Percentiles rank a stretch among this genome's conserved stretches.
Conservation (phyloP, 2,329 filamentous ascomycete species). For the Gliomastix tumulicola region DNA sequence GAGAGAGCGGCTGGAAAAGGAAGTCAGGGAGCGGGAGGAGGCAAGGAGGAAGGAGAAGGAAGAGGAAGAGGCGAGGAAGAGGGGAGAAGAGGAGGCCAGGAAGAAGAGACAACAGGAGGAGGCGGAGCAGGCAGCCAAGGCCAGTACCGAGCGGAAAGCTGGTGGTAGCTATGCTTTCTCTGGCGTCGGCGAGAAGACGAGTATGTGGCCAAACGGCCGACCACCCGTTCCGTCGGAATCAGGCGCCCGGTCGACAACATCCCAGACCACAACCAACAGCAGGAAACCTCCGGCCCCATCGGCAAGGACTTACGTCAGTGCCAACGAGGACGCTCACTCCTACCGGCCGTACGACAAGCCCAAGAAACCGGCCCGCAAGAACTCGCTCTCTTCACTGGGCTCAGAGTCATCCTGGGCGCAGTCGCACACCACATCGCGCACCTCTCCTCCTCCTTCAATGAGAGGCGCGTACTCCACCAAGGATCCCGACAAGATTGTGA, state of each 20-base stretch:
- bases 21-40: constrained; percentile 20
- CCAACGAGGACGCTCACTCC: constrained; percentile 63
- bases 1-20: constrained; percentile 20
- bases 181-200: constrained; percentile 61
- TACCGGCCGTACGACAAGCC: constrained; percentile 73
- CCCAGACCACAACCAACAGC: constrained; percentile 16
- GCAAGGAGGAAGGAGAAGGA: constrained; percentile 23
- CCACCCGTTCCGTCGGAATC: constrained; percentile 29
- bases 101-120: constrained; percentile 21
- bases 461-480: constrained; percentile 77
- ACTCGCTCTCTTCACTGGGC: constrained; percentile 58
- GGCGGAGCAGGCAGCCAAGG: constrained; percentile 19
- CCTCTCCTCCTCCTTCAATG: constrained; percentile 74
- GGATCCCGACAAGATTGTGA: constrained; percentile 92
- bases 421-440: constrained; percentile 76
- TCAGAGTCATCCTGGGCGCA: constrained; percentile 85
- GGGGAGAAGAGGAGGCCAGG: constrained; percentile 18
- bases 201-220: constrained; percentile 61
- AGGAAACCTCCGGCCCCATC: constrained; percentile 38
- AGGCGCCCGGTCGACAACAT: constrained; percentile 17
- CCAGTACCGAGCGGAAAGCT: constrained; percentile 29
- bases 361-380: constrained; percentile 47
- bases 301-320: constrained; percentile 51
- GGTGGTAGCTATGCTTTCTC: constrained; percentile 55
- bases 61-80: constrained; percentile 22